Evolutionary conservation across 148 eudicot genomes (phyloP).

Genomic region (Nyssa sinensis): DNA sequence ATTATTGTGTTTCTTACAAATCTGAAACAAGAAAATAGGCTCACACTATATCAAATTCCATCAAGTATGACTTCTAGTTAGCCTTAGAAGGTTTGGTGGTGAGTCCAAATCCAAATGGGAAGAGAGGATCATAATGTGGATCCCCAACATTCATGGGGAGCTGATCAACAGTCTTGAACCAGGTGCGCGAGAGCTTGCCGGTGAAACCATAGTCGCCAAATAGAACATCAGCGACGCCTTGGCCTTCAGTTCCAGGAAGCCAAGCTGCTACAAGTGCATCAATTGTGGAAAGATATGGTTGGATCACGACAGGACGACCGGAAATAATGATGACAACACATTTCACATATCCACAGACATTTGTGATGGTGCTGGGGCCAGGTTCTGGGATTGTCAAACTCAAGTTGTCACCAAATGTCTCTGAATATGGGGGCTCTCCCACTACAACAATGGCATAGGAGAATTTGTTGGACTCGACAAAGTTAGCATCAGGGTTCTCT

Average conservation of each 20-base stretch:
- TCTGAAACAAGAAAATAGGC: neutral
- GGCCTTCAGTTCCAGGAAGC: conserved; percentile 47
- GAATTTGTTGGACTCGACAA: conserved; percentile 10
- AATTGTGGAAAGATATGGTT: conserved; percentile 30
- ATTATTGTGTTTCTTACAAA: neutral
- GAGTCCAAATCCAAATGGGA: conserved; percentile 40
- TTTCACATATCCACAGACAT: conserved; percentile 21
- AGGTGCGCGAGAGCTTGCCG: conserved; percentile 36
- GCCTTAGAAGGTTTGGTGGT: conserved; percentile 21
- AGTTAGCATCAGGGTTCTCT: conserved; percentile 13
- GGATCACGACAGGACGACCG: conserved; percentile 39
- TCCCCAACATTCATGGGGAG: conserved; percentile 51
- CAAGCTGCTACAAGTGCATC: conserved; percentile 45
- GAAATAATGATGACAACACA: conserved; percentile 34
- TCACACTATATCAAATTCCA: neutral
- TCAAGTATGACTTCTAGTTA: neutral
- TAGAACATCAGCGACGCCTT: conserved; percentile 40
- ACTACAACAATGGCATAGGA: conserved; percentile 29
- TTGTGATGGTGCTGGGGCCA: conserved; percentile 22
- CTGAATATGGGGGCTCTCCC: conserved; percentile 30
- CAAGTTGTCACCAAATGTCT: conserved; percentile 23
- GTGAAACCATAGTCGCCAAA: conserved; percentile 47
- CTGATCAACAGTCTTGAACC: conserved; percentile 48
- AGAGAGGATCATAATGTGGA: conserved; percentile 38
- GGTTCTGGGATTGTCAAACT: conserved; percentile 26